These are phyloP conservation scores for Blepharisma japonicum DNA, from an alignment of 73 alveolate species.

Conservation along the genomic window DNA sequence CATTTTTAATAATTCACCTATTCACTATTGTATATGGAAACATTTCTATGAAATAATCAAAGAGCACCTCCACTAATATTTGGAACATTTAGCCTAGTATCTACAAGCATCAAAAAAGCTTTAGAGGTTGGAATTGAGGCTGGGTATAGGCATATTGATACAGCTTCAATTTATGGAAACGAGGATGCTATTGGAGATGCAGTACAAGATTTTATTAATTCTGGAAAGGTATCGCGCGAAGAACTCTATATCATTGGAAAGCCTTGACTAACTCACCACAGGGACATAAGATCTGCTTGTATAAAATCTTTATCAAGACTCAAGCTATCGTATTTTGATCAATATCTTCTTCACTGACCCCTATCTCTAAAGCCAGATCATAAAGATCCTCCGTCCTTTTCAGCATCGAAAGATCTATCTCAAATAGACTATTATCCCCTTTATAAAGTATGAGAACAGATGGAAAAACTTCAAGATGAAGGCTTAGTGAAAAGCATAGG, in stretches of 20 bases:
- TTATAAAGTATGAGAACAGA: neutral
- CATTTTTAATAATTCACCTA: too few species aligned
- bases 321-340: neutral
- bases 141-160: conserved; percentile 78
- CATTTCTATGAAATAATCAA: too few species aligned
- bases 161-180: conserved; percentile 62
- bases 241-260: conserved; percentile 52
- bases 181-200: conserved; percentile 63
- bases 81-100: too few species aligned
- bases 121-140: neutral
- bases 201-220: conserved; percentile 38
- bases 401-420: neutral
- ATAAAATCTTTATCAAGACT: neutral
- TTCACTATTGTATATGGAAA: too few species aligned
- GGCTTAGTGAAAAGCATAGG: neutral
- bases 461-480: neutral
- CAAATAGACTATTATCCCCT: neutral
- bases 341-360: neutral
- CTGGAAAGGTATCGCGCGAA: conserved; percentile 48
- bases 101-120: too few species aligned
- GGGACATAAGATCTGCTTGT: neutral
- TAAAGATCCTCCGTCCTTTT: neutral
- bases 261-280: conserved; percentile 32
- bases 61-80: too few species aligned
- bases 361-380: neutral